A percentile compares a stretch with the other conserved stretches of the same genome.
Conservation (phyloP, 2,329 filamentous ascomycete species). For the Chaetomium sp. region DNA sequence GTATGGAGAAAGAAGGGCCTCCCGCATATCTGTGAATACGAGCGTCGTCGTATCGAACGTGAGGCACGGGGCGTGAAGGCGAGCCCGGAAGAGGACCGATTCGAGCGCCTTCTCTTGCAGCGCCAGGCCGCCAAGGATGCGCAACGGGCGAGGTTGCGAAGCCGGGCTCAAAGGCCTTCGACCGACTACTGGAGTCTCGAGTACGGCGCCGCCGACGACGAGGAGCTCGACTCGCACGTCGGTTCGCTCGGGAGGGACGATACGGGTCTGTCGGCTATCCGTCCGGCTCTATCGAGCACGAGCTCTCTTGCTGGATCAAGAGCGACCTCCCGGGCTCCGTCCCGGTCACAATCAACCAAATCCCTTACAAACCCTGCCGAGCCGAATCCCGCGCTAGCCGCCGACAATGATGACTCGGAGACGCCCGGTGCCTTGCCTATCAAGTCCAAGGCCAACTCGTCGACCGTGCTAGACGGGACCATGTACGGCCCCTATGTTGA, state of each 20-base stretch:
- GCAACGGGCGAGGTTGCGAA: constrained; percentile 57
- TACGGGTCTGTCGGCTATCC: constrained; percentile 43
- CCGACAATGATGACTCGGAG: constrained; percentile 56
- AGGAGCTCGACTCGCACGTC: constrained; percentile 46
- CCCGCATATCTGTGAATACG: constrained; percentile 78
- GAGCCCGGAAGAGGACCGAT: constrained; percentile 62
- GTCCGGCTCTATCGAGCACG: constrained; percentile 42
- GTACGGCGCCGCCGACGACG: constrained; percentile 65
- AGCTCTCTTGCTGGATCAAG: constrained; percentile 45
- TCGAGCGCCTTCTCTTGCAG: constrained; percentile 60
- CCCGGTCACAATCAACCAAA: constrained; percentile 50
- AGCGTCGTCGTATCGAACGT: constrained; percentile 77
- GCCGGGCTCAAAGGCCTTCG: constrained; percentile 52
- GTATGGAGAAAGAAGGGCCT: constrained; percentile 89
- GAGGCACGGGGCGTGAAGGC: constrained; percentile 65
- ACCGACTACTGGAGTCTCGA: constrained; percentile 83
- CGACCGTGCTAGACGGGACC: constrained; percentile 69
- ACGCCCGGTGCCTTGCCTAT: constrained; percentile 57
- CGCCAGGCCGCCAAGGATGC: constrained; percentile 60
- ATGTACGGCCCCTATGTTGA: constrained; percentile 73
- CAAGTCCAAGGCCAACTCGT: constrained; percentile 50
- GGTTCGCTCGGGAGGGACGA: constrained; percentile 49
- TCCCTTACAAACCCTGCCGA: constrained; percentile 45
- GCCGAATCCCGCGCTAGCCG: constrained; percentile 39
- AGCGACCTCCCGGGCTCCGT: constrained; percentile 51